Evolutionary conservation across 805 yeast species (phyloP).

Genomic region (Aciculoconidium aculeatum): DNA sequence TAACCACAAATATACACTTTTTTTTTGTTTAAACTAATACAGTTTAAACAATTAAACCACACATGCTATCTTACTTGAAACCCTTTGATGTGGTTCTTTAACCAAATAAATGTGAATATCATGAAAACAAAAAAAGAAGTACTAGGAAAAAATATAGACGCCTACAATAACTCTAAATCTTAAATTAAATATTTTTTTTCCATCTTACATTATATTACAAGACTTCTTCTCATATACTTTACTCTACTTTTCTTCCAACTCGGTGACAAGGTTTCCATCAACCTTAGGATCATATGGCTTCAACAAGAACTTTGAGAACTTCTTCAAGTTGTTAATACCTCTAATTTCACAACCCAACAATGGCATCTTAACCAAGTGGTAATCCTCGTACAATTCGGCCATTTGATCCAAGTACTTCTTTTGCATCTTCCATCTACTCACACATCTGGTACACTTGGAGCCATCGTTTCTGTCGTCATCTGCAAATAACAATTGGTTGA

Average conservation of each 20-base stretch:
- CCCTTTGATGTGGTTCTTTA: no score
- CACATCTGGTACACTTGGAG: constrained; percentile 80
- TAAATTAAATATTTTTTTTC: no score
- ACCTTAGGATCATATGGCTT: constrained; percentile 67
- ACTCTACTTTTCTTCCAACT: constrained; percentile 43
- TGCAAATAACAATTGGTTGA: constrained; percentile 90
- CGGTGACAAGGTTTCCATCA: constrained; percentile 50
- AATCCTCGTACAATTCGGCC: constrained; percentile 94
- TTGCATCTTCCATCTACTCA: constrained; percentile 92
- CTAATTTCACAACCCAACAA: constrained; percentile 91
- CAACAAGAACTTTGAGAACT: constrained; percentile 76
- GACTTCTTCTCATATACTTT: constrained; percentile 1
- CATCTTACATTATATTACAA: no score
- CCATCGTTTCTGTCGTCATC: constrained; percentile 40
- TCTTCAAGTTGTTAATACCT: constrained; percentile 79
- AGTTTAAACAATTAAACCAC: no score
- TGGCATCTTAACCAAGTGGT: constrained; percentile 94
- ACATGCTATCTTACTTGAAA: no score
- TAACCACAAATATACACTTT: no score
- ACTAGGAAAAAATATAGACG: no score
- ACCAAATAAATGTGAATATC: no score
- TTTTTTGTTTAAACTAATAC: no score
- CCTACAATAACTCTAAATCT: no score
- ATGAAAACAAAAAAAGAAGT: no score
- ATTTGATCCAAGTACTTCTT: constrained; percentile 91